Percentiles rank a stretch among this genome's conserved stretches.
Conservation (phyloP, 2,329 filamentous ascomycete species). For the Colletotrichum eleusines region DNA sequence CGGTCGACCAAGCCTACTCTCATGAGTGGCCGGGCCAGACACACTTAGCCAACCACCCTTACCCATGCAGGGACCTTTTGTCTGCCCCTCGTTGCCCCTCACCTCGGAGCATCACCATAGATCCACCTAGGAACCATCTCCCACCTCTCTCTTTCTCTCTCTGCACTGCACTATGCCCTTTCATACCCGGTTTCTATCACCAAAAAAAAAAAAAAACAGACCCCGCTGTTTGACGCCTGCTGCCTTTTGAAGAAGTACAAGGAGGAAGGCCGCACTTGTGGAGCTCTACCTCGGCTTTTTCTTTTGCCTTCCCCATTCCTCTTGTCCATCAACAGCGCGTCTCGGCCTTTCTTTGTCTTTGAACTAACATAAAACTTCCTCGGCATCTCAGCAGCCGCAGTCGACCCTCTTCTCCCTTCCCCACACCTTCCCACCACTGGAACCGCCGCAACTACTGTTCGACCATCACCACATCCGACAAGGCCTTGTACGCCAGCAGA, state of each 20-base stretch:
- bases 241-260: conserved; percentile 25
- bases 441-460: conserved; percentile 43
- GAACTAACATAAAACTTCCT: conserved; percentile 25
- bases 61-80: conserved; percentile 42
- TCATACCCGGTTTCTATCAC: conserved; percentile 14
- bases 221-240: conserved; percentile 16
- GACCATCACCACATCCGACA: conserved; percentile 45
- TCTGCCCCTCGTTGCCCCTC: conserved; percentile 42
- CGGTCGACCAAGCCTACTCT: conserved; percentile 17
- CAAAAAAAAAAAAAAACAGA: conserved; percentile 15
- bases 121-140: conserved; percentile 26
- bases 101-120: conserved; percentile 35
- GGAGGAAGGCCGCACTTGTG: conserved; percentile 37
- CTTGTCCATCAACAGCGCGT: neutral
- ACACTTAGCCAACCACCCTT: conserved; percentile 18
- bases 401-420: conserved; percentile 27
- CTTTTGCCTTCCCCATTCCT: neutral
- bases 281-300: conserved; percentile 29
- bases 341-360: conserved; percentile 2
- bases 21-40: neutral
- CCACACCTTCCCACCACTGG: conserved; percentile 14
- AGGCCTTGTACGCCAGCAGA: conserved; percentile 45
- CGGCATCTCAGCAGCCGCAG: conserved; percentile 4
- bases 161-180: neutral
- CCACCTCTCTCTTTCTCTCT: conserved; percentile 7